Evolutionary conservation across 441 rosid genomes (phyloP).

Genomic region (Erodium moschatum): DNA sequence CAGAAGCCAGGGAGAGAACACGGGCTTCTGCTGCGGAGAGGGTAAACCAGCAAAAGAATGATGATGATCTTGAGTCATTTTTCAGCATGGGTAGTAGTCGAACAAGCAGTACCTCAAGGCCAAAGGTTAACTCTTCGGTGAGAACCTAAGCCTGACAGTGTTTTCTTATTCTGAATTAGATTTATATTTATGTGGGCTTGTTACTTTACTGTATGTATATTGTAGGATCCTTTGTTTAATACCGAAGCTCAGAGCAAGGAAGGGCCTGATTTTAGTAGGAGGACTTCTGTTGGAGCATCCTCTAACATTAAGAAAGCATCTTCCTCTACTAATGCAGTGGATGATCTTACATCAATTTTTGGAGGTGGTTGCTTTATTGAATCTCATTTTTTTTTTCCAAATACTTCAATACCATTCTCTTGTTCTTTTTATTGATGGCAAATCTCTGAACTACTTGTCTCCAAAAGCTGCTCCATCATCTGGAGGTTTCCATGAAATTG

Average conservation of each 20-base stretch:
- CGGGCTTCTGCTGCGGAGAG: slow-evolving; percentile 39
- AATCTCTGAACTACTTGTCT: slow-evolving; percentile 24
- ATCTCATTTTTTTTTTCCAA: slow-evolving; percentile 2
- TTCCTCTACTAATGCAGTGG: slow-evolving; percentile 52
- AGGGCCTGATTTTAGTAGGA: slow-evolving; percentile 51
- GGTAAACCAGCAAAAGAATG: slow-evolving; percentile 51
- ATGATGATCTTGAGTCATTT: slow-evolving; percentile 70
- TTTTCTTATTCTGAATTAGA: slow-evolving; percentile 10
- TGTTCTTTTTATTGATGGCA: slow-evolving; percentile 9
- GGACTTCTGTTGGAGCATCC: slow-evolving; percentile 49
- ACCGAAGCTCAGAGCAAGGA: slow-evolving; percentile 42
- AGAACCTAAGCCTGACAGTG: slow-evolving; percentile 22
- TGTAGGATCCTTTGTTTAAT: slow-evolving; percentile 70
- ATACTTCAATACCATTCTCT: slow-evolving; percentile 2
- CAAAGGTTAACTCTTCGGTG: slow-evolving; percentile 32
- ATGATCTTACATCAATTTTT: slow-evolving; percentile 82
- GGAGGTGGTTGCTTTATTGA: slow-evolving; percentile 41
- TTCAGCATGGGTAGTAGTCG: slow-evolving; percentile 51
- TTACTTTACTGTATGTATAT: slow-evolving; percentile 19
- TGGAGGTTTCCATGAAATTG: slow-evolving; percentile 73
- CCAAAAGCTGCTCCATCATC: slow-evolving; percentile 46
- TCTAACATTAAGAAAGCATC: slow-evolving; percentile 66
- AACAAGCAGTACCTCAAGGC: slow-evolving; percentile 64
- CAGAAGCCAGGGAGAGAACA: slow-evolving; percentile 64
- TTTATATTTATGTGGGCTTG: slow-evolving; percentile 11